Evolutionary conservation across 768 basidiomycete genomes (phyloP).

Genomic region (Rhodosporidiobolus odoratus): DNA sequence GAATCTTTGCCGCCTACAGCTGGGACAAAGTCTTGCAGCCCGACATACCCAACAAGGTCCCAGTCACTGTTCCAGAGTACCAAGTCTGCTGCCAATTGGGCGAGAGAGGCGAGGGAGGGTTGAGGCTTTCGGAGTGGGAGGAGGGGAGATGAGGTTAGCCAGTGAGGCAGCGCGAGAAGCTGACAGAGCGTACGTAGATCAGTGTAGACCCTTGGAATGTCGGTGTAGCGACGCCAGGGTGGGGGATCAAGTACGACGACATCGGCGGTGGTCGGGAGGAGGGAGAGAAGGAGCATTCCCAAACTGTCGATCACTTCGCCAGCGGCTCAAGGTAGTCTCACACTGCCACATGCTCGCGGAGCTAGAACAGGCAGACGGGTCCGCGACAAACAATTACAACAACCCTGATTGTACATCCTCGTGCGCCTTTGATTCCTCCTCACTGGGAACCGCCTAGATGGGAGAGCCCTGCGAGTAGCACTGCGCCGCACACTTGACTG

Average conservation of each 20-base stretch:
- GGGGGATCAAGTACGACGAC: constrained; percentile 20
- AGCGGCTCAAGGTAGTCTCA: no score
- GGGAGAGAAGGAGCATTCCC: not conserved
- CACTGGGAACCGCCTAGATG: not conserved
- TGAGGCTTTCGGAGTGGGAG: constrained; percentile 20
- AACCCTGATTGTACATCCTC: not conserved
- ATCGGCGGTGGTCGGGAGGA: constrained; percentile 2
- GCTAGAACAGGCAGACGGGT: no score
- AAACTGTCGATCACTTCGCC: not conserved
- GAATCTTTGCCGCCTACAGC: not conserved
- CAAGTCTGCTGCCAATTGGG: constrained; percentile 30
- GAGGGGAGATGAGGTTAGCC: not conserved
- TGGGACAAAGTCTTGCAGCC: constrained; percentile 23
- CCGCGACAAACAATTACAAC: no score
- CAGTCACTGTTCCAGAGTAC: constrained; percentile 15
- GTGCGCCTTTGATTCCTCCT: not conserved
- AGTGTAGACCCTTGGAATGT: constrained; percentile 4
- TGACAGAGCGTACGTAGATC: constrained; percentile 10
- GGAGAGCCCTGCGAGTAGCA: constrained; percentile 17
- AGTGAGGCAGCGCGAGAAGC: not conserved
- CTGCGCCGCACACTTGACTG: constrained; percentile 21
- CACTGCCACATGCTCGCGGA: no score
- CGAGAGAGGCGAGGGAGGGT: constrained; percentile 27
- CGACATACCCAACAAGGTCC: constrained; percentile 27
- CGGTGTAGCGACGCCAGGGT: not conserved